These are phyloP conservation scores for Mycocentrospora acerina DNA, from an alignment of 2,329 filamentous ascomycete species.

Conservation along the genomic window DNA sequence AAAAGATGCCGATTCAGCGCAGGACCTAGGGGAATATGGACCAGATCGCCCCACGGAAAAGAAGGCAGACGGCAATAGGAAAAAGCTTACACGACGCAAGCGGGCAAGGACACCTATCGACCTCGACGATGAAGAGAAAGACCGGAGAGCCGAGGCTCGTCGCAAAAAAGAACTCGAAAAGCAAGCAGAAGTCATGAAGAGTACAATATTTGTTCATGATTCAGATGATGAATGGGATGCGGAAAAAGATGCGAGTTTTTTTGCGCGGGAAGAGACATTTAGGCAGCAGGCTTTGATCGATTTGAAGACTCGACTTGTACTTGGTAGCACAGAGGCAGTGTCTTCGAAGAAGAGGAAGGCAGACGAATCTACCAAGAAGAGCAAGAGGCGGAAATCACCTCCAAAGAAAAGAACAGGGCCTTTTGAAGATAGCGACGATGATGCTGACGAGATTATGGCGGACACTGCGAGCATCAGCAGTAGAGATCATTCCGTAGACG, in stretches of 20 bases:
- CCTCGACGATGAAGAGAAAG: conserved; percentile 61
- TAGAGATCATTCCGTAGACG: conserved; percentile 26
- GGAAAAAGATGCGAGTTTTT: conserved; percentile 74
- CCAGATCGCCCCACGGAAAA: conserved; percentile 65
- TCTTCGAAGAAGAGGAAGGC: conserved; percentile 40
- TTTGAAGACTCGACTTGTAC: conserved; percentile 48
- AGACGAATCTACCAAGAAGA: conserved; percentile 17
- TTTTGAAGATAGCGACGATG: conserved; percentile 34
- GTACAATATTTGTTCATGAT: conserved; percentile 74
- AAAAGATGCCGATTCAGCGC: conserved; percentile 56
- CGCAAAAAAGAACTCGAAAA: conserved; percentile 74
- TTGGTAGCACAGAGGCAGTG: conserved; percentile 43
- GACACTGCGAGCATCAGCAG: conserved; percentile 25
- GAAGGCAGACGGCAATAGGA: conserved; percentile 57
- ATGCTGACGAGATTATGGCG: conserved; percentile 23
- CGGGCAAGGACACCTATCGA: conserved; percentile 58
- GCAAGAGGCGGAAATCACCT: conserved; percentile 36
- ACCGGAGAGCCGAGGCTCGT: conserved; percentile 62
- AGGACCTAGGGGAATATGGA: conserved; percentile 64
- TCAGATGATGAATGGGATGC: conserved; percentile 87
- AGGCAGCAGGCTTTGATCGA: conserved; percentile 57
- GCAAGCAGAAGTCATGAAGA: conserved; percentile 73
- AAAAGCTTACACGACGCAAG: conserved; percentile 58
- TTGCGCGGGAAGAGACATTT: conserved; percentile 69
- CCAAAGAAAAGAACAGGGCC: conserved; percentile 28